Evolutionary conservation across 2,329 filamentous ascomycete genomes (phyloP).

Genomic region (Conoideocrella luteorostrata): DNA sequence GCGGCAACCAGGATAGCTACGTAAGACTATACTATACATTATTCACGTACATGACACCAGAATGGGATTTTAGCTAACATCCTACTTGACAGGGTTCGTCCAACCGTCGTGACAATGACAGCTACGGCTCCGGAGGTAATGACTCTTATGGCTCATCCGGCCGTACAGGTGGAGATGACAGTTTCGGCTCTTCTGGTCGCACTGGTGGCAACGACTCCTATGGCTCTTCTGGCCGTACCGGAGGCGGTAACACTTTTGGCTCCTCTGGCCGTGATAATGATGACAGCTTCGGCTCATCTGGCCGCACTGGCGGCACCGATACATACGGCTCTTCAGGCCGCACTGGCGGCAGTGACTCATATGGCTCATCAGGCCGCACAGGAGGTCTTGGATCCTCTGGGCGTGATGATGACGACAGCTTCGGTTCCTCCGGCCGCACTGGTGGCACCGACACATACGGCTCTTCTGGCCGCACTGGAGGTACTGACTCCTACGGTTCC

Average conservation of each 20-base stretch:
- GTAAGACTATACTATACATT: conserved; percentile 11
- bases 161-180: conserved; percentile 10
- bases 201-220: conserved; percentile 13
- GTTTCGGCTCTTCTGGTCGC: conserved; percentile 13
- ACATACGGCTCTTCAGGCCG: conserved; percentile 13
- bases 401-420: conserved; percentile 11
- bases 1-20: conserved; percentile 21
- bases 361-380: conserved; percentile 13
- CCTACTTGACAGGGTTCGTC: conserved; percentile 15
- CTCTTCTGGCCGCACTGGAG: conserved; percentile 11
- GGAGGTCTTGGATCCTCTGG: conserved; percentile 7
- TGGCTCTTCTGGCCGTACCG: conserved; percentile 14
- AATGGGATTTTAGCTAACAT: too few species aligned
- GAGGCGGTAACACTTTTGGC: conserved; percentile 13
- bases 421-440: too few species aligned
- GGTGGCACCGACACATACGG: conserved; percentile 16
- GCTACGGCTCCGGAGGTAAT: conserved; percentile 20
- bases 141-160: conserved; percentile 13
- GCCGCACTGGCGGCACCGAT: conserved; percentile 5
- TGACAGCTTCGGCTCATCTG: conserved; percentile 5
- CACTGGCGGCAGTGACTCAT: conserved; percentile 10
- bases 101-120: conserved; percentile 16
- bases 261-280: conserved; percentile 7
- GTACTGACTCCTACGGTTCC: conserved; percentile 7
- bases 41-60: background rate